phyloP scores from a whole-genome alignment of 2,329 filamentous ascomycete genomes.

The Septoria linicola region DNA sequence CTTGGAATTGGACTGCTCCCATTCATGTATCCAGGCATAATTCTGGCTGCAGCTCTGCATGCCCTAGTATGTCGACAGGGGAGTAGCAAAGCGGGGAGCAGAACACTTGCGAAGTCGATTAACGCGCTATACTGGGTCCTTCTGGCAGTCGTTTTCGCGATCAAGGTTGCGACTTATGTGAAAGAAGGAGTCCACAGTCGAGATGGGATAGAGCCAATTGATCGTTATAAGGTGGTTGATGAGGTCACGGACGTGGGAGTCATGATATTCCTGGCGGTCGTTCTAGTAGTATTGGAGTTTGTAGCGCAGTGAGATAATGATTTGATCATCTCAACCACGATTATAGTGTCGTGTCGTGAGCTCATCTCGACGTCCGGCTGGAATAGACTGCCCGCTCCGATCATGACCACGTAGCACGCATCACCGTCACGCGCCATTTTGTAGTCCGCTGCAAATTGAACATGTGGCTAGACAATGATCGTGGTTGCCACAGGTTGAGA shows the following conservation, averaged over 20 bases:
- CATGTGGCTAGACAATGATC: too few relatives aligned
- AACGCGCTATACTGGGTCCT: not conserved
- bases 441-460: too few relatives aligned
- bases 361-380: too few relatives aligned
- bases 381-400: too few relatives aligned
- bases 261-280: not conserved
- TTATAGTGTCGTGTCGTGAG: too few relatives aligned
- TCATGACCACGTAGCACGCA: too few relatives aligned
- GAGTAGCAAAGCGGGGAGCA: not conserved
- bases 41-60: not conserved
- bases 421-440: too few relatives aligned
- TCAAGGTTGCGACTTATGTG: not conserved
- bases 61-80: not conserved
- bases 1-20: not conserved
- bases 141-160: not conserved
- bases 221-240: not conserved
- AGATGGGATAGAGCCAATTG: not conserved
- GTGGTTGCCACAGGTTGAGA: too few relatives aligned
- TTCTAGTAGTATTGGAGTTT: not conserved
- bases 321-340: too few relatives aligned
- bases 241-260: not conserved
- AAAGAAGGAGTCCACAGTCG: not conserved
- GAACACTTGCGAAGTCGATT: not conserved
- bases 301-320: not conserved
- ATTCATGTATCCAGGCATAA: not conserved